Conservation (phyloP, 2,329 filamentous ascomycete genomes). For the Verticillium tricorpus region DNA sequence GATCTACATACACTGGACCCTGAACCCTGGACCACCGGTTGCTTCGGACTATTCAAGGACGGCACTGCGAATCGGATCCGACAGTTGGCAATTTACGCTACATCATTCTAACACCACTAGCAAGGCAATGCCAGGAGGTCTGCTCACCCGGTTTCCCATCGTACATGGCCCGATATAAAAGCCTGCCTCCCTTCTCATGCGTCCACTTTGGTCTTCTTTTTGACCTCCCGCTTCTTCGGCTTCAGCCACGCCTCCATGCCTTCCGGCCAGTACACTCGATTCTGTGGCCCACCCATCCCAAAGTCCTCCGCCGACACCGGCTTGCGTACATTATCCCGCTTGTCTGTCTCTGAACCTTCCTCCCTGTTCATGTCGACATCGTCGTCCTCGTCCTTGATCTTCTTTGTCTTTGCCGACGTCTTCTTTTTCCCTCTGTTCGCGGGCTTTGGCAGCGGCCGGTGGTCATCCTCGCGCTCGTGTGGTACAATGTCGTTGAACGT, state of each 20-base stretch:
- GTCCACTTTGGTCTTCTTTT: background rate
- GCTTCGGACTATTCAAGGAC: too few species aligned
- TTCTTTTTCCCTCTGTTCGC: conserved; percentile 36
- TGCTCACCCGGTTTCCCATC: background rate
- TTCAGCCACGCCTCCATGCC: conserved; percentile 88
- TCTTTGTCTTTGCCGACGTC: conserved; percentile 26
- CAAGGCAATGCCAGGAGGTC: too few species aligned
- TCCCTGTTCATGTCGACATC: conserved; percentile 28
- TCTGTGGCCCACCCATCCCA: conserved; percentile 79
- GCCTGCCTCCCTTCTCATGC: background rate
- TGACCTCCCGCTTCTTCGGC: conserved; percentile 56
- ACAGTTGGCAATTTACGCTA: too few species aligned
- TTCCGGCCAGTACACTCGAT: conserved; percentile 84
- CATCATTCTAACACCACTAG: too few species aligned
- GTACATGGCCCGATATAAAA: background rate
- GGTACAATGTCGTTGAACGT: conserved; percentile 74
- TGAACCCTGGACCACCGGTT: too few species aligned
- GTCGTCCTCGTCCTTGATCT: conserved; percentile 25
- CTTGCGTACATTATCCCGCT: conserved; percentile 31
- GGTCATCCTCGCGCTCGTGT: conserved; percentile 71
- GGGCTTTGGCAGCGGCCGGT: conserved; percentile 37
- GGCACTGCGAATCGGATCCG: too few species aligned
- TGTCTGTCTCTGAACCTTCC: conserved; percentile 36
- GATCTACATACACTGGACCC: too few species aligned
- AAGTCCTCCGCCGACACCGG: conserved; percentile 63